Percentiles rank a stretch among this genome's conserved stretches.
Evolutionary conservation across 1,284 basidiomycete genomes (phyloP).

Genomic region (Cutaneotrichosporon dermatis): DNA sequence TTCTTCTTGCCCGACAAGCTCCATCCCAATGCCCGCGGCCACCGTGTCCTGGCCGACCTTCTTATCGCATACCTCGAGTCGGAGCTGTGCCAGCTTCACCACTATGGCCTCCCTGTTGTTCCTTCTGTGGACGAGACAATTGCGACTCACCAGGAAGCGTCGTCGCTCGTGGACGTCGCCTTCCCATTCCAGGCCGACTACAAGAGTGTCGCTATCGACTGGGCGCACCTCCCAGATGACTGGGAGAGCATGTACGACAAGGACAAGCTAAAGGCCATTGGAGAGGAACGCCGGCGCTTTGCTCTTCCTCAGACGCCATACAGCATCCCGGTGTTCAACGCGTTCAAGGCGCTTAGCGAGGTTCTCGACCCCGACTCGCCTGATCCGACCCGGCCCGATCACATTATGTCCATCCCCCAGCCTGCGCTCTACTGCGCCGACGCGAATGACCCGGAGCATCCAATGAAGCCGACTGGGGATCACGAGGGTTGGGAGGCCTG

Average conservation of each 20-base stretch:
- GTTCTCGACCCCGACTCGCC: conserved; percentile 30
- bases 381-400: conserved; percentile 29
- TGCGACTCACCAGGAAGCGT: conserved; percentile 27
- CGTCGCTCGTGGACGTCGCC: conserved; percentile 32
- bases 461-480: conserved; percentile 36
- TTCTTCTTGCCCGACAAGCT: conserved; percentile 43
- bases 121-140: conserved; percentile 30
- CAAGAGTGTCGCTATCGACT: conserved; percentile 5
- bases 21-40: conserved; percentile 47
- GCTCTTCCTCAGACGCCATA: conserved; percentile 38
- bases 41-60: conserved; percentile 46
- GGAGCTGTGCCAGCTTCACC: conserved; percentile 43
- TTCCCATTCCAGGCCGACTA: conserved; percentile 2
- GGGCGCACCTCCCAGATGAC: conserved; percentile 23
- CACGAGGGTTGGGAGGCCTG: conserved; percentile 41
- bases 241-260: conserved; percentile 42
- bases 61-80: conserved; percentile 46
- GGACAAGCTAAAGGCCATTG: conserved; percentile 25
- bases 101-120: conserved; percentile 34
- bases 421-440: conserved; percentile 47
- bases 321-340: conserved; percentile 31
- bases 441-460: conserved; percentile 42
- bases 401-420: conserved; percentile 36
- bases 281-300: conserved; percentile 35
- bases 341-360: conserved; percentile 41